phyloP scores from a whole-genome alignment of 768 basidiomycete genomes.

The Paxillus rubicundulus region DNA sequence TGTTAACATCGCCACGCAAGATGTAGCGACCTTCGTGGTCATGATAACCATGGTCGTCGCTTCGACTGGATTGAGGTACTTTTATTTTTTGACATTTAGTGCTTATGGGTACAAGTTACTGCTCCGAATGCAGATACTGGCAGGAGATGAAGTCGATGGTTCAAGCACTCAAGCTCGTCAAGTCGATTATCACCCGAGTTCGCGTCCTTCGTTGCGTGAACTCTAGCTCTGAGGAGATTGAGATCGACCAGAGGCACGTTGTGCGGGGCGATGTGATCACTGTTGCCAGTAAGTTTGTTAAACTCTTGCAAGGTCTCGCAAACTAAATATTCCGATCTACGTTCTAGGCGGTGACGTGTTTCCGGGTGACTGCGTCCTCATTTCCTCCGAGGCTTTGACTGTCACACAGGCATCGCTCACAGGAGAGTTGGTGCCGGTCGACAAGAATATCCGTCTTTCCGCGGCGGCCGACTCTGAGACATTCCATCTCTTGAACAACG shows the following conservation, averaged over 20 bases:
- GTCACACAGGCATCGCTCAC: conserved; percentile 37
- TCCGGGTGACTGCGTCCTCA: conserved; percentile 35
- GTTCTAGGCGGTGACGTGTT: conserved; percentile 34
- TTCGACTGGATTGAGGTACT: conserved; percentile 32
- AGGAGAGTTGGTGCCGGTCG: conserved; percentile 35
- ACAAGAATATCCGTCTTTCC: conserved; percentile 23
- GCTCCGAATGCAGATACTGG: conserved; percentile 22
- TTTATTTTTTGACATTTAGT: background rate
- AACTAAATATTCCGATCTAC: background rate
- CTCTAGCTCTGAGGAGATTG: conserved; percentile 23
- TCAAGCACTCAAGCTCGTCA: conserved; percentile 34
- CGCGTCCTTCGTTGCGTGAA: conserved; percentile 29
- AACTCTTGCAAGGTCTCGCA: background rate
- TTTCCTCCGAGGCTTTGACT: conserved; percentile 33
- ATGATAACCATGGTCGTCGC: conserved; percentile 37
- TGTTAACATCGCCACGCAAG: conserved; percentile 33
- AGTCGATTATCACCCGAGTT: conserved; percentile 32
- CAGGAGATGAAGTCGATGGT: conserved; percentile 35
- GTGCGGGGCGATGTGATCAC: conserved; percentile 34
- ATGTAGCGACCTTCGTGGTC: conserved; percentile 32
- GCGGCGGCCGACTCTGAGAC: conserved; percentile 13
- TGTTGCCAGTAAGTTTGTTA: conserved; percentile 25
- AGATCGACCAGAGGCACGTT: conserved; percentile 29
- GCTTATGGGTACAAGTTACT: background rate
- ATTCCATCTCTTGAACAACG: conserved; percentile 32